Conservation (phyloP, 257 asterid species). For the Ligustrum vulgare region DNA sequence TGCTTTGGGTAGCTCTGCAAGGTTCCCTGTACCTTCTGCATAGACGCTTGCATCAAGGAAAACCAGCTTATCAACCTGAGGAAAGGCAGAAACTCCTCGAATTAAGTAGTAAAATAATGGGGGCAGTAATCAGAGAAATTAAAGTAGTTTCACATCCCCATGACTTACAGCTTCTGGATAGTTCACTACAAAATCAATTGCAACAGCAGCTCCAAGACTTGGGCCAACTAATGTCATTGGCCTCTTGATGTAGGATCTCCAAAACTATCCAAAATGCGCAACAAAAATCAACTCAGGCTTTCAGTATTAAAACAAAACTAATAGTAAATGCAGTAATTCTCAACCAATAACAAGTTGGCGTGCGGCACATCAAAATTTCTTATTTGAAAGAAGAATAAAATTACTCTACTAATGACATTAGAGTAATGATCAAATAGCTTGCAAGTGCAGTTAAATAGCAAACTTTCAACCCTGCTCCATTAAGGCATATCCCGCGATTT, state of each 20-base stretch:
- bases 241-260: constrained; percentile 68
- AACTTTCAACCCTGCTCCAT: no score
- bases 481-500: no score
- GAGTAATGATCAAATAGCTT: no score
- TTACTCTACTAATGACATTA: not conserved
- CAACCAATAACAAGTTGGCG: not conserved
- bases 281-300: constrained; percentile 16
- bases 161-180: constrained; percentile 79
- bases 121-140: not conserved
- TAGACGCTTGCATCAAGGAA: constrained; percentile 94
- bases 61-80: constrained; percentile 83
- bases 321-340: not conserved
- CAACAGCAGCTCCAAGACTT: constrained; percentile 94
- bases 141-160: not conserved
- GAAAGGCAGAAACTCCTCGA: constrained; percentile 15
- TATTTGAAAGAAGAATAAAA: constrained; percentile 1
- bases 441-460: no score
- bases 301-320: not conserved
- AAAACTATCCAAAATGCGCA: constrained; percentile 45
- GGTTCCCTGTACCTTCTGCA: constrained; percentile 91
- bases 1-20: constrained; percentile 69
- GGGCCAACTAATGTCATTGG: constrained; percentile 96
- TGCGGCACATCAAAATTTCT: not conserved
- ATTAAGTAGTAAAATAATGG: constrained; percentile 3
- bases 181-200: constrained; percentile 68